Base-by-base conservation (phyloP, 306 rosid species). In the Lathyrus oleraceus region DNA sequence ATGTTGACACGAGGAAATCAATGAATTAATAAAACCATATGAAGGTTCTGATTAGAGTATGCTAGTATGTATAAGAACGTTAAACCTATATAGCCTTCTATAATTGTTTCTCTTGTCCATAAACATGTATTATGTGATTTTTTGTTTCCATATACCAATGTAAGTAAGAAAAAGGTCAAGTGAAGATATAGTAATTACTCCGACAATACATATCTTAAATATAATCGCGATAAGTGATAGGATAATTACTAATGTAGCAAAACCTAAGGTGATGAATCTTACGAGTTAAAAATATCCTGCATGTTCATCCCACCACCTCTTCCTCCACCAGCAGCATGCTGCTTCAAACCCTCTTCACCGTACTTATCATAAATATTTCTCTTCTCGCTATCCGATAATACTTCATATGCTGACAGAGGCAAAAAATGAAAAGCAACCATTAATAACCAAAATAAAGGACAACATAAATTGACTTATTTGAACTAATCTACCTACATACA, bases 311-410 rank as follows among this genome's bases (percentile, higher is more conserved):
- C 98, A 43, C 92, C 96, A 70, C 95, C 84, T 60, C 98, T 84
- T 78, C 94, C 88, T 58, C 97, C 96, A 77, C 83, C 75, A 52
- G 96, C 97, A 32, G 99, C 96, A 77, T 94, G 99, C 82, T 94
- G 99, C 81, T 94, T 94, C 76, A 94, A 81, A 47, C 99, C 99
- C 60, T 94, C 99, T 75, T 94, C 99, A 32, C 99, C 99, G 7
- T 88, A 78, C 77, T 79, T 89, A 68, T 94, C 97, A 70, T 94
- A 94, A 28, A 94, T 89, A 47, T 30, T 79, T 76, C 97, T 87
- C 85, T 94, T 94, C 79, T 94, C 95, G 63, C 85, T 72, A 59
- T 94, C 99, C 7, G 96, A 82, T 73, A 94, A 74, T 10, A 89
- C 97, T 84, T 94, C 99, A 61, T 94, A 94, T 0, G 97, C 99